Conservation (phyloP, 352 stramenopile species). For the Globisporangium abappressorium region DNA sequence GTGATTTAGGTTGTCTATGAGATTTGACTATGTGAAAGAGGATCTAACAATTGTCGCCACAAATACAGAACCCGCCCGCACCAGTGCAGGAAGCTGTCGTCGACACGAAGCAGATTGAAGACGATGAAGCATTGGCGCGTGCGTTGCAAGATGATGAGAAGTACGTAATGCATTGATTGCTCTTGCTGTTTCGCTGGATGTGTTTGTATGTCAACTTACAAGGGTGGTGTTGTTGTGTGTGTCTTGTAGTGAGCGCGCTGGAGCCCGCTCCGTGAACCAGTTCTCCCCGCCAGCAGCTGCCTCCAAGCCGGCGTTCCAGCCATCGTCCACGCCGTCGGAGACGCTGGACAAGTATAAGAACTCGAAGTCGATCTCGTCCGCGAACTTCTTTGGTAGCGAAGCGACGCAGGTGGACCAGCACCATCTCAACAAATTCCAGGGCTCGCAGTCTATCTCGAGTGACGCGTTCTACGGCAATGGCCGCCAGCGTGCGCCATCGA, state of each 20-base stretch:
- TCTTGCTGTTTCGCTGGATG: neutral
- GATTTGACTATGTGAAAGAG: neutral
- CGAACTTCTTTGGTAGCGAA: conserved; percentile 87
- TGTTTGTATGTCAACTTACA: neutral
- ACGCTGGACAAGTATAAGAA: conserved; percentile 92
- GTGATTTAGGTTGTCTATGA: neutral
- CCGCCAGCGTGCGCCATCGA: conserved; percentile 54
- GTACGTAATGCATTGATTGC: conserved; percentile 31
- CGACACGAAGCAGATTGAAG: conserved; percentile 79
- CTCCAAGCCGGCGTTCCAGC: conserved; percentile 9
- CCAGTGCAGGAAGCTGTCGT: conserved; percentile 25
- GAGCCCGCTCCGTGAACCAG: conserved; percentile 9
- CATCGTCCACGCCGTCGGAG: conserved; percentile 23
- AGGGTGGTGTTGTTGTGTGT: neutral
- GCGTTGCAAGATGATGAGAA: conserved; percentile 77
- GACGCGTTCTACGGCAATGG: conserved; percentile 81
- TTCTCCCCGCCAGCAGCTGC: conserved; percentile 10
- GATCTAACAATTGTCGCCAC: neutral
- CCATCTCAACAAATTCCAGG: conserved; percentile 73
- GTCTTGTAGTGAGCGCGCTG: conserved; percentile 27
- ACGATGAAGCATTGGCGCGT: conserved; percentile 81
- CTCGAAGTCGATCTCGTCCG: conserved; percentile 88
- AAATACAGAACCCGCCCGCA: conserved; percentile 63
- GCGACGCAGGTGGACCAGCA: conserved; percentile 47
- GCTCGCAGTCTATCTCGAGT: conserved; percentile 83